Percentiles rank a stretch among this genome's conserved stretches.
Conservation (phyloP, 106 monocot species). For the Dendrobium catenatum region DNA sequence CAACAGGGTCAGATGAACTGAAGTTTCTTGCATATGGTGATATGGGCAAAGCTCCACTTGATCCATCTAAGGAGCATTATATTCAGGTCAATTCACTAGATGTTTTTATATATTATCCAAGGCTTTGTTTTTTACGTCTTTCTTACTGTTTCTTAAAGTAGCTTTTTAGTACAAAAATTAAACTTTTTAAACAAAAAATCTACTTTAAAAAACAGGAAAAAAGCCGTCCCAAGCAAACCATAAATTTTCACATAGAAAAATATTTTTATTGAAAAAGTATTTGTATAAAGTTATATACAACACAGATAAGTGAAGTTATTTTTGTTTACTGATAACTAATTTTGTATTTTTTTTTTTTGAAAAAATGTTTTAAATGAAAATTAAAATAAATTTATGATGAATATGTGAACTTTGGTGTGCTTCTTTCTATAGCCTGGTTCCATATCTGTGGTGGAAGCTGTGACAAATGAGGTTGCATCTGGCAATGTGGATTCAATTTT, state of each 20-base stretch:
- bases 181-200: too few relatives aligned
- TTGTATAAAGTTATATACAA: too few relatives aligned
- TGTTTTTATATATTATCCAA: not conserved
- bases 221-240: too few relatives aligned
- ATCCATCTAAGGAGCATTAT: slow-evolving; percentile 47
- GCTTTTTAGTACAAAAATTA: too few relatives aligned
- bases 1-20: slow-evolving; percentile 33
- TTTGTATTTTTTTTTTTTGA: not conserved
- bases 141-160: too few relatives aligned
- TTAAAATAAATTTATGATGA: too few relatives aligned
- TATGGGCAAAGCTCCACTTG: slow-evolving; percentile 66
- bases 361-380: not conserved
- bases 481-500: slow-evolving; percentile 42
- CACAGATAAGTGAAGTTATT: not conserved
- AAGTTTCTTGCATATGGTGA: slow-evolving; percentile 44
- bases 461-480: slow-evolving; percentile 22
- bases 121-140: too few relatives aligned
- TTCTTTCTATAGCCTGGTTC: slow-evolving; percentile 43
- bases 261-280: too few relatives aligned
- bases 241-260: too few relatives aligned
- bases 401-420: not conserved
- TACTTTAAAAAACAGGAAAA: too few relatives aligned
- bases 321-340: not conserved
- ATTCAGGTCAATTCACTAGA: slow-evolving; percentile 33
- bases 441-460: slow-evolving; percentile 32